Evolutionary conservation across 140 eudicot genomes (phyloP).

Genomic region (Stevia rebaudiana): DNA sequence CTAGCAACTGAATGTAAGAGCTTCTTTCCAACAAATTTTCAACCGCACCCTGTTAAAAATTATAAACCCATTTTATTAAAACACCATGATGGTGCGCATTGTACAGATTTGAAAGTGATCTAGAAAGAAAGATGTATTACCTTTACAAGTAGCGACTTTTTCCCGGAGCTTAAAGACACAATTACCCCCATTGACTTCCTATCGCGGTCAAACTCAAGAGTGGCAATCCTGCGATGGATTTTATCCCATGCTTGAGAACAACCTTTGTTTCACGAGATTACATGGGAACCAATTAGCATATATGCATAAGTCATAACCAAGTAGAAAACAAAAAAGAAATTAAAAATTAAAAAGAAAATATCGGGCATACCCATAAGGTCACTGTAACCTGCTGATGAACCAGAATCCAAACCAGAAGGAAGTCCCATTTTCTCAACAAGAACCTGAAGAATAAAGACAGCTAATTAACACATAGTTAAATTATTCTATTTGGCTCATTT

Average conservation of each 20-base stretch:
- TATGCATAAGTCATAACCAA: constrained; percentile 1
- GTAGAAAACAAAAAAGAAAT: no score
- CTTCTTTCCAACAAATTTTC: constrained; percentile 76
- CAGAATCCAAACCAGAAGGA: constrained; percentile 48
- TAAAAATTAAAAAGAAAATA: neutral
- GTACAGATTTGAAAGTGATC: neutral
- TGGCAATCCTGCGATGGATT: constrained; percentile 55
- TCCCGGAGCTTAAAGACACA: constrained; percentile 51
- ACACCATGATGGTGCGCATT: neutral
- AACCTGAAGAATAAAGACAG: constrained; percentile 38
- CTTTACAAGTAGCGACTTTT: constrained; percentile 60
- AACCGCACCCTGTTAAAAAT: constrained; percentile 65
- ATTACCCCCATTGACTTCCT: constrained; percentile 91
- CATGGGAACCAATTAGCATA: constrained; percentile 14
- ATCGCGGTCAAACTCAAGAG: constrained; percentile 90
- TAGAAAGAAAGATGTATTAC: constrained; percentile 15
- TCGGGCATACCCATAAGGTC: constrained; percentile 48
- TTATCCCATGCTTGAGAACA: constrained; percentile 59
- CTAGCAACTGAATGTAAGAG: constrained; percentile 53
- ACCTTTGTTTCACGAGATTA: constrained; percentile 26
- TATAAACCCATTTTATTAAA: constrained; percentile 3
- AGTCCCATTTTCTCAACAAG: constrained; percentile 90
- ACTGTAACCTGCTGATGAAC: constrained; percentile 29
- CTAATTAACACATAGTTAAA: neutral
- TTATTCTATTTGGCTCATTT: neutral